Conservation (phyloP, 352 stramenopile species). For the Phytophthora pluvialis region DNA sequence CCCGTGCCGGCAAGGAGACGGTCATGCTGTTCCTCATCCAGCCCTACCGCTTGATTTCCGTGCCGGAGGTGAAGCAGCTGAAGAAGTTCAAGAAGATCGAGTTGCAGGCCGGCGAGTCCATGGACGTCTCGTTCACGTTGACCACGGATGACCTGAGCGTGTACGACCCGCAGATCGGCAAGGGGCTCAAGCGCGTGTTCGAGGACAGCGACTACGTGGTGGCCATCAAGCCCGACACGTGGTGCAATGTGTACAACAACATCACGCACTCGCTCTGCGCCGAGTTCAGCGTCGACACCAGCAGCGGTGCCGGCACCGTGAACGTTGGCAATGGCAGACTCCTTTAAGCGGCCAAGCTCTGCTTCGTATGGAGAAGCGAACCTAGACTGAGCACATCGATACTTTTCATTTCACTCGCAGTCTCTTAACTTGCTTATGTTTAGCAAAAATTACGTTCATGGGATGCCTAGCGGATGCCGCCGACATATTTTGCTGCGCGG, state of each 20-base stretch:
- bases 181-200: constrained; percentile 45
- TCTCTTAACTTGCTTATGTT: too few relatives aligned
- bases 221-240: constrained; percentile 62
- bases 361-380: constrained; percentile 13
- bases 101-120: constrained; percentile 43
- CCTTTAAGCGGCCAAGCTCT: neutral
- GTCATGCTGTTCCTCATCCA: constrained; percentile 83
- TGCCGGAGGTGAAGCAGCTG: constrained; percentile 79
- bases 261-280: constrained; percentile 46
- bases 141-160: constrained; percentile 57
- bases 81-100: constrained; percentile 81
- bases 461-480: too few relatives aligned
- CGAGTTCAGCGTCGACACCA: constrained; percentile 44
- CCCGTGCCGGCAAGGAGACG: constrained; percentile 62
- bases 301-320: constrained; percentile 25
- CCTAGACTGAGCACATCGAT: too few relatives aligned
- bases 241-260: constrained; percentile 68
- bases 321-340: constrained; percentile 9
- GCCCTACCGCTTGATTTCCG: constrained; percentile 53
- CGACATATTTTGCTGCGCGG: too few relatives aligned
- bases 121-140: constrained; percentile 46
- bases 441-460: too few relatives aligned
- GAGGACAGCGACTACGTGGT: constrained; percentile 71
- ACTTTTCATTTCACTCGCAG: too few relatives aligned
- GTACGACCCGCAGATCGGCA: constrained; percentile 62